These are phyloP conservation scores for Noccaea caerulescens DNA, from an alignment of 345 rosid species.

Conservation along the genomic window DNA sequence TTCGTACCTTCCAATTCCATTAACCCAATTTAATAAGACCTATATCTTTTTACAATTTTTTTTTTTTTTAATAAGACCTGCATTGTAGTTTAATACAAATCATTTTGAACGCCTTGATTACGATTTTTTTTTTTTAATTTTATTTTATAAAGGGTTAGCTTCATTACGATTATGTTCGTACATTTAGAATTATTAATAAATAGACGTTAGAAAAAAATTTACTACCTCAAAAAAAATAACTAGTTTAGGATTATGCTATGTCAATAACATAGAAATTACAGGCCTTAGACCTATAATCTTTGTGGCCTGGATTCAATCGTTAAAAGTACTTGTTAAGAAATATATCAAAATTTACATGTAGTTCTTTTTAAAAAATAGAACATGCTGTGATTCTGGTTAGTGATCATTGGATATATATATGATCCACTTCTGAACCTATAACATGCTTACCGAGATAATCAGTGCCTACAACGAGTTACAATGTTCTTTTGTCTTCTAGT, in stretches of 20 bases:
- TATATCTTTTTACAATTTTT: too few relatives aligned
- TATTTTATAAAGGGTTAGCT: too few relatives aligned
- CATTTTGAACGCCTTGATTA: not conserved
- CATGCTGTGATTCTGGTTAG: not conserved
- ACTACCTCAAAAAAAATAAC: too few relatives aligned
- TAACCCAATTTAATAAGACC: not conserved
- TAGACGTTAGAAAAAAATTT: not conserved
- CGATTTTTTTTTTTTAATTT: not conserved
- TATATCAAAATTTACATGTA: too few relatives aligned
- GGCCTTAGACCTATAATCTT: too few relatives aligned
- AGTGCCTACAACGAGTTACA: constrained; percentile 8
- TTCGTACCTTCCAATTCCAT: not conserved
- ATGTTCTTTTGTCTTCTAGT: not conserved
- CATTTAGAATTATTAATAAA: not conserved
- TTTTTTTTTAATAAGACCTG: constrained; percentile 4
- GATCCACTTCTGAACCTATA: too few relatives aligned
- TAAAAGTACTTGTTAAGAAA: too few relatives aligned
- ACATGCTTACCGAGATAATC: not conserved
- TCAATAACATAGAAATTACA: too few relatives aligned
- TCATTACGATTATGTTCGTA: not conserved
- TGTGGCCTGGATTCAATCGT: too few relatives aligned
- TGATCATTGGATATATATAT: not conserved
- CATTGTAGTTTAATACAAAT: not conserved
- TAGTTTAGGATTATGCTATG: too few relatives aligned
- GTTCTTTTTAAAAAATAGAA: too few relatives aligned